Base-by-base conservation (phyloP, 2,329 filamentous ascomycete genomes). In the Penicillium polonicum region DNA sequence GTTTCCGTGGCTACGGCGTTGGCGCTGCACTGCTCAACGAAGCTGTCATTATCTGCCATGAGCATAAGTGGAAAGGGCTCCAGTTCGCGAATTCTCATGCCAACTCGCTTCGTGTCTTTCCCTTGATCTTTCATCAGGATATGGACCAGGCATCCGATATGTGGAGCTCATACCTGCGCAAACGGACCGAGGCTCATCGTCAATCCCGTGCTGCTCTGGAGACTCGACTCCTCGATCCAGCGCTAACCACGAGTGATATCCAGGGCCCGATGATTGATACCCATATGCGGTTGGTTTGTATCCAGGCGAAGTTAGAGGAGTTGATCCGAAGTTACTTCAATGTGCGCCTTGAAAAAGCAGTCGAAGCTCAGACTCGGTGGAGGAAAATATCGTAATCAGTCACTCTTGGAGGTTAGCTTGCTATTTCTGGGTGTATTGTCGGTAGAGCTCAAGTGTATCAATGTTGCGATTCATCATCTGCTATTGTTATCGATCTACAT, bases 1-100 rank as follows among this genome's bases (percentile, higher is more conserved):
- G 81, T 64, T 91, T 91, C 72, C 83, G 92, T 27, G 80, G 84
- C 33, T 84, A 85, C 61, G 91, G 91, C 0, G 79, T 95, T 25
- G 92, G 91, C 3, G 81, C 79, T 41, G 87, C 86, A 33, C 75
- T 96, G 67, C 79, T 96, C 48, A 83, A 88, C 64, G 88, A 90
- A 65, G 90, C 89, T 2, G 86, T 92, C 2, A 81, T 81, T 56
- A 72, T 88, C 54, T 88, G 88, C 59, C 83, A 83, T 65, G 85
- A 87, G 73, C 84, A 83, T 68, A 88, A 88, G 57, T 89, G 90
- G 42, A 83, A 83, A 58, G 86, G 85, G 35, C 85, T 84, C 2
- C 81, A 85, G 57, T 95, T 96, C 72, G 89, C 88, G 7, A 78
- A 81, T 52, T 85, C 89, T 63, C 91, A 96, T 78, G 91, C 90